A percentile compares a stretch with the other conserved stretches of the same genome.
Evolutionary conservation across 129 eudicot species (phyloP).

Genomic region (Lactuca saligna): DNA sequence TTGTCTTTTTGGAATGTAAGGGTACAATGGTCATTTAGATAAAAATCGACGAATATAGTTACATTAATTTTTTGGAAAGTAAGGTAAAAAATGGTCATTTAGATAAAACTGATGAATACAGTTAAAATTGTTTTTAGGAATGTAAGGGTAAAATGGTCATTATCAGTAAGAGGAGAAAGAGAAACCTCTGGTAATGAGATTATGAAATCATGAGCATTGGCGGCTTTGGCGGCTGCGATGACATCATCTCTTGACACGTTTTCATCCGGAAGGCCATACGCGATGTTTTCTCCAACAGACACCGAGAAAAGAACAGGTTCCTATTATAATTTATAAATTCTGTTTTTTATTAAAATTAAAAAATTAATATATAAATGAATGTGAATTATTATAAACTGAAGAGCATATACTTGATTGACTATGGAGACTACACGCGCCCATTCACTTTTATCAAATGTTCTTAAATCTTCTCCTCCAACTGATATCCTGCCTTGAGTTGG

Average conservation of each 20-base stretch:
- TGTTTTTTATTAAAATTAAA: not conserved
- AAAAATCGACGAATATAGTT: too few species aligned
- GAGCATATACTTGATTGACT: slow-evolving; percentile 77
- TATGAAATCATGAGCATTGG: slow-evolving; percentile 96
- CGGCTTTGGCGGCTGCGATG: slow-evolving; percentile 96
- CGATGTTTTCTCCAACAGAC: slow-evolving; percentile 96
- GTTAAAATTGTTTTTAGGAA: too few species aligned
- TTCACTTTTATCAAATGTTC: slow-evolving; percentile 93
- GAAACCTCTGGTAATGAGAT: slow-evolving; percentile 90
- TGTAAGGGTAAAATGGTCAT: too few species aligned
- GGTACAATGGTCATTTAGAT: too few species aligned
- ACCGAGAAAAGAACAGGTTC: slow-evolving; percentile 96
- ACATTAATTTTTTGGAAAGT: too few species aligned
- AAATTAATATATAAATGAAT: not conserved
- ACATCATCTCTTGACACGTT: slow-evolving; percentile 85
- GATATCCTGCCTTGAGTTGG: slow-evolving; percentile 87
- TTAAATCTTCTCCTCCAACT: slow-evolving; percentile 92
- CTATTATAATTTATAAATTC: too few species aligned
- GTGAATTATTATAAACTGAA: not conserved
- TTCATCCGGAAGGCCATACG: slow-evolving; percentile 95
- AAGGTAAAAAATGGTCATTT: too few species aligned
- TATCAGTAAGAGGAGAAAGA: slow-evolving; percentile 25
- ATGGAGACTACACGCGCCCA: slow-evolving; percentile 97
- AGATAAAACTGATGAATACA: too few species aligned
- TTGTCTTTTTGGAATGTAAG: too few species aligned